Evolutionary conservation across 257 asterid genomes (phyloP).

Genomic region (Solanum pennellii): DNA sequence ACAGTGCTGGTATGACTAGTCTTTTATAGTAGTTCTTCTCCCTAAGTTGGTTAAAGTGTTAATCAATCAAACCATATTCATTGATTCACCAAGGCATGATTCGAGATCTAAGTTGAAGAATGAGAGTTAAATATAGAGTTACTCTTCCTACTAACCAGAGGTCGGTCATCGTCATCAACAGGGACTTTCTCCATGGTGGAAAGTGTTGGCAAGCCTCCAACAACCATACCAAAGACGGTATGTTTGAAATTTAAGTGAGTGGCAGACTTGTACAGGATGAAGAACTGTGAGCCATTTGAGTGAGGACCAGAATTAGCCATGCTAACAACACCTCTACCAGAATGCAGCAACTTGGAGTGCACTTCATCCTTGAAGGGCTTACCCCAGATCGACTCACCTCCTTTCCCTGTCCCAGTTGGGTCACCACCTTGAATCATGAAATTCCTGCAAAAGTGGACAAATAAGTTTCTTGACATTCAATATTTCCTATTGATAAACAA

Average conservation of each 20-base stretch:
- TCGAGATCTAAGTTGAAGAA: background rate
- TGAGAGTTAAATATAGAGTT: background rate
- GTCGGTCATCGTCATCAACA: conserved; percentile 74
- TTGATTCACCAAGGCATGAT: background rate
- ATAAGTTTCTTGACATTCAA: background rate
- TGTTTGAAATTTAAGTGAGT: conserved; percentile 86
- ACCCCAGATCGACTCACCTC: conserved; percentile 97
- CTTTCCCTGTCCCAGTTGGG: conserved; percentile 93
- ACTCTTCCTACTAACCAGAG: conserved; percentile 43
- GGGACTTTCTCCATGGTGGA: conserved; percentile 84
- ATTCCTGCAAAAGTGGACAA: conserved; percentile 42
- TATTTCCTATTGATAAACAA: background rate
- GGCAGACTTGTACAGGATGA: conserved; percentile 94
- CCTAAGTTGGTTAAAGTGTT: background rate
- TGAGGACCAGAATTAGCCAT: conserved; percentile 99
- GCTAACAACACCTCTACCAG: conserved; percentile 96
- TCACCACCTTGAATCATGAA: conserved; percentile 99
- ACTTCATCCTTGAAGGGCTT: conserved; percentile 89
- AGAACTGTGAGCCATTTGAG: conserved; percentile 92
- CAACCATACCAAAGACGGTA: conserved; percentile 88
- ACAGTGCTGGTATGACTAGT: background rate
- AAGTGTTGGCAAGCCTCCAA: conserved; percentile 83
- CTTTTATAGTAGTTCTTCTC: background rate
- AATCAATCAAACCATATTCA: background rate
- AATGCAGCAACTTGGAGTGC: conserved; percentile 83